A percentile compares a stretch with the other conserved stretches of the same genome.
Conservation (phyloP, 2,329 filamentous ascomycete genomes). For the Incumbomyces lentus region DNA sequence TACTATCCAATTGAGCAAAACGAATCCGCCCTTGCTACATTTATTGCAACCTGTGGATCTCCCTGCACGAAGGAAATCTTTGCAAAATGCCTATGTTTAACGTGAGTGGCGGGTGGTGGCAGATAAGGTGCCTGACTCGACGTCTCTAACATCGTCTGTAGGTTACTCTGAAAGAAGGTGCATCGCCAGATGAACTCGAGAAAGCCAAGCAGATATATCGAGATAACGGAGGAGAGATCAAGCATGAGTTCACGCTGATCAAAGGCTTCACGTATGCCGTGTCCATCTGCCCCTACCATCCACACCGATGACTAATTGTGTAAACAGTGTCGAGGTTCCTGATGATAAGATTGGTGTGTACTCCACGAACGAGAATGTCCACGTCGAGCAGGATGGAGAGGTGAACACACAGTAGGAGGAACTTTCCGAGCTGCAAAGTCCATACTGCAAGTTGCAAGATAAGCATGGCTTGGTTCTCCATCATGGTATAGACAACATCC, state of each 20-base stretch:
- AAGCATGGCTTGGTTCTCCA: neutral
- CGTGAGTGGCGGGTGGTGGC: constrained; percentile 20
- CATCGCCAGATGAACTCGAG: constrained; percentile 55
- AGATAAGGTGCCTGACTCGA: neutral
- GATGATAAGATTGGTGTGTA: constrained; percentile 57
- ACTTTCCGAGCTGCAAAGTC: too few species aligned
- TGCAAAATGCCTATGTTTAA: constrained; percentile 31
- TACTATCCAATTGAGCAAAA: too few species aligned
- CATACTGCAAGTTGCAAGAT: too few species aligned
- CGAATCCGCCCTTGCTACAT: too few species aligned
- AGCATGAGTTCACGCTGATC: constrained; percentile 73
- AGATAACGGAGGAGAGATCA: constrained; percentile 73
- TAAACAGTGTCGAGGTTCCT: constrained; percentile 58
- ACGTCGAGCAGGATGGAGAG: constrained; percentile 65
- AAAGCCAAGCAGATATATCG: constrained; percentile 64
- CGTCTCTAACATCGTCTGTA: constrained; percentile 27
- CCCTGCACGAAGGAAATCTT: neutral
- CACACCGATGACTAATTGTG: neutral
- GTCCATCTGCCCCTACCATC: neutral
- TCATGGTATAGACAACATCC: constrained; percentile 1
- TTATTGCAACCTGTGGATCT: too few species aligned
- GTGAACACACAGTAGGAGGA: constrained; percentile 59
- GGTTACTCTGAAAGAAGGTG: constrained; percentile 70
- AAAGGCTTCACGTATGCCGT: constrained; percentile 79
- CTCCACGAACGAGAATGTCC: constrained; percentile 58